Evolutionary conservation across 2,329 filamentous ascomycete genomes (phyloP).

Genomic region (Stenocarpella maydis): DNA sequence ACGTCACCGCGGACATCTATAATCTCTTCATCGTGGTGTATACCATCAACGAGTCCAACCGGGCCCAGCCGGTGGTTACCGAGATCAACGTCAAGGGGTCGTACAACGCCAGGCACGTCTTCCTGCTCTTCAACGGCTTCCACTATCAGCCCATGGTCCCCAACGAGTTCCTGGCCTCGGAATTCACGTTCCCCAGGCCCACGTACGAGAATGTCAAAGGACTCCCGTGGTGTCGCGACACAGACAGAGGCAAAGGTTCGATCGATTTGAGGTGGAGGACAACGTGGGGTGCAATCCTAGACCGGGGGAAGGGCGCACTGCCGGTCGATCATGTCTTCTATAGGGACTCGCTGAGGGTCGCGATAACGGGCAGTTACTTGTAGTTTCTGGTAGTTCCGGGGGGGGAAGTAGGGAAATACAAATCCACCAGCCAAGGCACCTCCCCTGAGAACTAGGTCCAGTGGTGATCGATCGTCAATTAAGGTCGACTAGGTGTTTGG

Average conservation of each 20-base stretch:
- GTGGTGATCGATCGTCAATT: background rate
- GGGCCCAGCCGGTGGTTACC: slow-evolving; percentile 35
- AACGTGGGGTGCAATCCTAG: background rate
- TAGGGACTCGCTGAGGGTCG: background rate
- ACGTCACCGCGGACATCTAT: slow-evolving; percentile 47
- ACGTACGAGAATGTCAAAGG: slow-evolving; percentile 35
- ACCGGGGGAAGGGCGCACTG: slow-evolving; percentile 5
- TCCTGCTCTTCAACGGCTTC: slow-evolving; percentile 40
- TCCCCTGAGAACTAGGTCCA: background rate
- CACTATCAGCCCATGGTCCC: slow-evolving; percentile 47
- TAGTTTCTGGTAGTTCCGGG: background rate
- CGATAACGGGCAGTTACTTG: background rate
- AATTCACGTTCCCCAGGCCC: slow-evolving; percentile 46
- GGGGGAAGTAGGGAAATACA: too few relatives aligned
- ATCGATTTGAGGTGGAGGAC: slow-evolving; percentile 17
- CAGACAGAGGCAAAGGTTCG: slow-evolving; percentile 10
- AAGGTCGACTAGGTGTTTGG: slow-evolving; percentile 2
- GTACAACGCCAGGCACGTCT: slow-evolving; percentile 46
- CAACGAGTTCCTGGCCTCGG: slow-evolving; percentile 43
- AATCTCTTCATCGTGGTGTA: slow-evolving; percentile 45
- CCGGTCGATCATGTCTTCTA: background rate
- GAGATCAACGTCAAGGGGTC: slow-evolving; percentile 43
- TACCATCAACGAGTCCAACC: slow-evolving; percentile 32
- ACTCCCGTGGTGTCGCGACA: background rate
- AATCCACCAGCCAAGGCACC: background rate